These are phyloP conservation scores for Pichia sp. DNA, from an alignment of 1,139 yeast species.

Conservation along the genomic window DNA sequence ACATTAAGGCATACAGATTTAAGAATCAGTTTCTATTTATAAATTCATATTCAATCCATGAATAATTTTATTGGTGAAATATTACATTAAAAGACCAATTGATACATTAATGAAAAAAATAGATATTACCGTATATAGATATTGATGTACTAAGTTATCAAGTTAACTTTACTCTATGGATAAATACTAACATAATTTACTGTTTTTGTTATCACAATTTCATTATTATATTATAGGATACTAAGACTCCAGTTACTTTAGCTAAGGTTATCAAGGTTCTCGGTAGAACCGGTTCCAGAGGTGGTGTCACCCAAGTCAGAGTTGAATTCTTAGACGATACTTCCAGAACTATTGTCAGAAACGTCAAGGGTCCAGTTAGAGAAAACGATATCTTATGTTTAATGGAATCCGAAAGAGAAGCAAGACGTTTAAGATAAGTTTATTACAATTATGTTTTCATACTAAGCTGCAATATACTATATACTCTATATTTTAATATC, in stretches of 20 bases:
- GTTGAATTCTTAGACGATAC: constrained; percentile 98
- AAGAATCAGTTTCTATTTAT: no score
- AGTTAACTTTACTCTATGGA: no score
- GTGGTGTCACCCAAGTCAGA: constrained; percentile 99
- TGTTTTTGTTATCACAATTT: constrained; percentile 1
- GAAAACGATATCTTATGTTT: constrained; percentile 98
- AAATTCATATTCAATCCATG: no score
- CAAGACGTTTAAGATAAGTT: constrained; percentile 63
- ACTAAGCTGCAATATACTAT: no score
- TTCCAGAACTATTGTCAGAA: constrained; percentile 98
- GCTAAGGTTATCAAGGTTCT: constrained; percentile 99
- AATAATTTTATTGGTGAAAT: no score
- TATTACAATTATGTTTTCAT: not conserved
- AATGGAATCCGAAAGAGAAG: constrained; percentile 99
- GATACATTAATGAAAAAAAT: no score
- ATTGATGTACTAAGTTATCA: no score
- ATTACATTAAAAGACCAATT: no score
- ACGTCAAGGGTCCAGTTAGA: constrained; percentile 99
- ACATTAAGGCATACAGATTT: no score
- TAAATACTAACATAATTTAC: constrained; percentile 5
- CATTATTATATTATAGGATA: constrained; percentile 47
- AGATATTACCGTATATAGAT: no score
- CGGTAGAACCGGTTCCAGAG: constrained; percentile 99
- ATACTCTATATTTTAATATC: no score
- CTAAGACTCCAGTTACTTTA: constrained; percentile 95